Evolutionary conservation across 306 rosid species (phyloP).

Genomic region (Dalbergia cultrata): DNA sequence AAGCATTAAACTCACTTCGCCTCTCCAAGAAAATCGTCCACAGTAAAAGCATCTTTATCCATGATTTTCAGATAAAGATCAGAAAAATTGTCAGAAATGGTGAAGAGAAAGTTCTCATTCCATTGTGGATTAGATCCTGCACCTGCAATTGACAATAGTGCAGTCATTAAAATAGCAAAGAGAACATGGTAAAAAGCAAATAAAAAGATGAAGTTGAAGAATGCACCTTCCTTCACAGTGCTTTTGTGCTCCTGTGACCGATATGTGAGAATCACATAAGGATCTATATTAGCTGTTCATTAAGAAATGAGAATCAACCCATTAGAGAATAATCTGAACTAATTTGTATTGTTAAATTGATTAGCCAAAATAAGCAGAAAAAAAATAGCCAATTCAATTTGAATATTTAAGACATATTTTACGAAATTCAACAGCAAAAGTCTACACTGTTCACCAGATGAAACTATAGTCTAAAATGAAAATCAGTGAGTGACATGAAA

Average conservation of each 20-base stretch:
- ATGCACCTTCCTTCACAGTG: slow-evolving; percentile 32
- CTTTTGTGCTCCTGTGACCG: slow-evolving; percentile 45
- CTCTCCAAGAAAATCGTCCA: slow-evolving; percentile 48
- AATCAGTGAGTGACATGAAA: neutral
- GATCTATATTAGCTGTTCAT: slow-evolving; percentile 43
- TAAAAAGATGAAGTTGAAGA: neutral
- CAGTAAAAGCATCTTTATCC: slow-evolving; percentile 42
- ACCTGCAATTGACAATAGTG: slow-evolving; percentile 1
- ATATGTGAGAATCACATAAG: slow-evolving; percentile 49
- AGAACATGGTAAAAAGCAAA: neutral
- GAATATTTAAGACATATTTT: neutral
- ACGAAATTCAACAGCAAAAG: neutral
- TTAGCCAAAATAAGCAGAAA: neutral
- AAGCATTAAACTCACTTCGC: slow-evolving; percentile 36
- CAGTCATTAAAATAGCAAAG: neutral
- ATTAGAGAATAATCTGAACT: neutral
- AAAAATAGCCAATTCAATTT: neutral
- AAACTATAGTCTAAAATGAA: neutral
- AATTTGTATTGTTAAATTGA: neutral
- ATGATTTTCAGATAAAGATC: slow-evolving; percentile 39
- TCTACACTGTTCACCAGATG: neutral
- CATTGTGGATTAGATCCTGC: slow-evolving; percentile 42
- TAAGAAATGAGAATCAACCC: neutral
- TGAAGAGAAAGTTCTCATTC: slow-evolving; percentile 50
- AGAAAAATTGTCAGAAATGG: slow-evolving; percentile 23